phyloP scores from a whole-genome alignment of 805 yeast genomes.

The Sungouiozyma intestinalis region DNA sequence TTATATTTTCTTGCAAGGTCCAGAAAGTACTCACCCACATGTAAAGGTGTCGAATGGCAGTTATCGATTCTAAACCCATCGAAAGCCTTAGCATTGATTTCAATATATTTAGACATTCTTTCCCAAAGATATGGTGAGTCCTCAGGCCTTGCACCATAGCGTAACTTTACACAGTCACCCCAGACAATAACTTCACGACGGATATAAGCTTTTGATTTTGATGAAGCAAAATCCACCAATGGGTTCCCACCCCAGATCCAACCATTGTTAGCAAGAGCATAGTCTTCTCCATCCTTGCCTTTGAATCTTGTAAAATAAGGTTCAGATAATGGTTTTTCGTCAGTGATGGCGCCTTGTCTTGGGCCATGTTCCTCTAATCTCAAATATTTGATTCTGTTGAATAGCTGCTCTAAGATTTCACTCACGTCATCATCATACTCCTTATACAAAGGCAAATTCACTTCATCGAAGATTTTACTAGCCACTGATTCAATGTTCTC shows the following conservation, averaged over 20 bases:
- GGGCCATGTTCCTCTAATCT: slow-evolving; percentile 81
- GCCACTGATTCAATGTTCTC: slow-evolving; percentile 30
- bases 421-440: slow-evolving; percentile 65
- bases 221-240: slow-evolving; percentile 82
- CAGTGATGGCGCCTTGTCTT: slow-evolving; percentile 53
- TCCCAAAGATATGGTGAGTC: slow-evolving; percentile 90
- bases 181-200: slow-evolving; percentile 91
- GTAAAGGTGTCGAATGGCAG: slow-evolving; percentile 92
- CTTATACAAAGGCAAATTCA: slow-evolving; percentile 62
- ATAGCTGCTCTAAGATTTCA: slow-evolving; percentile 57
- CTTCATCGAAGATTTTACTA: slow-evolving; percentile 53
- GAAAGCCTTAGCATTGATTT: slow-evolving; percentile 60
- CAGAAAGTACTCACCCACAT: slow-evolving; percentile 80
- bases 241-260: slow-evolving; percentile 99
- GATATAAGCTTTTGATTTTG: slow-evolving; percentile 65
- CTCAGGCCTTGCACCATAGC: slow-evolving; percentile 67
- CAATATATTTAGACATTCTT: slow-evolving; percentile 71
- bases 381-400: slow-evolving; percentile 64
- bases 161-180: slow-evolving; percentile 92
- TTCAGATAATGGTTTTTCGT: slow-evolving; percentile 58
- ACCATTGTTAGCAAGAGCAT: slow-evolving; percentile 87
- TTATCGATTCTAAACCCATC: slow-evolving; percentile 90
- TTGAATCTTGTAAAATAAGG: slow-evolving; percentile 75
- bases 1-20: slow-evolving; percentile 81
- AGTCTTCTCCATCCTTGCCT: slow-evolving; percentile 41